phyloP scores from a whole-genome alignment of 2,329 filamentous ascomycete genomes.

The Trichoderma brevicompactum region DNA sequence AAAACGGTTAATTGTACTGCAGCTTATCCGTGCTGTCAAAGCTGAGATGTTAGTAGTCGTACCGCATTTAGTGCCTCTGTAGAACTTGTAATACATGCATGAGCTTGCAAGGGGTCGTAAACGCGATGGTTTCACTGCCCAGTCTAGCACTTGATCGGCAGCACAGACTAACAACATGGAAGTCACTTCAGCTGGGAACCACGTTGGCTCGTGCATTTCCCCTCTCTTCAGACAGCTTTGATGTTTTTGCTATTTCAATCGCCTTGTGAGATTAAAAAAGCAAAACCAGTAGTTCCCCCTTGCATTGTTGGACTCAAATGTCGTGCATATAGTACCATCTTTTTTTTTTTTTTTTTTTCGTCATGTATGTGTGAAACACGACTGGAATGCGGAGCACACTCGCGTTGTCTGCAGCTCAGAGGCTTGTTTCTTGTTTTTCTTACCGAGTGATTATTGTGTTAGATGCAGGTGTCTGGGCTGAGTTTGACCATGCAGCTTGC shows the following conservation, averaged over 20 bases:
- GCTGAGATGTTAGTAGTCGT: no score
- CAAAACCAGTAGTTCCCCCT: background rate
- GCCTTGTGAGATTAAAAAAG: background rate
- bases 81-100: background rate
- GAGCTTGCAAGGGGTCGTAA: background rate
- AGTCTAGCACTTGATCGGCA: slow-evolving; percentile 18
- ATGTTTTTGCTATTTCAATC: background rate
- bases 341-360: no score
- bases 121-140: slow-evolving; percentile 14
- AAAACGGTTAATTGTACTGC: no score
- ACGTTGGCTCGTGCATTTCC: background rate
- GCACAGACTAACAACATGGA: background rate
- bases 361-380: background rate
- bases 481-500: background rate
- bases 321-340: background rate
- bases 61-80: no score
- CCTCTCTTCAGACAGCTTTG: background rate
- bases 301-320: slow-evolving; percentile 6
- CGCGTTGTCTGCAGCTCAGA: background rate
- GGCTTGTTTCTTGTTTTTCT: background rate
- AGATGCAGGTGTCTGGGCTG: background rate
- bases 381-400: slow-evolving; percentile 12
- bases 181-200: slow-evolving; percentile 1
- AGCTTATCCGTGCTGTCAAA: no score
- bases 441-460: background rate